phyloP scores from a whole-genome alignment of 2,329 filamentous ascomycete species.

The Huntiella abstrusa region DNA sequence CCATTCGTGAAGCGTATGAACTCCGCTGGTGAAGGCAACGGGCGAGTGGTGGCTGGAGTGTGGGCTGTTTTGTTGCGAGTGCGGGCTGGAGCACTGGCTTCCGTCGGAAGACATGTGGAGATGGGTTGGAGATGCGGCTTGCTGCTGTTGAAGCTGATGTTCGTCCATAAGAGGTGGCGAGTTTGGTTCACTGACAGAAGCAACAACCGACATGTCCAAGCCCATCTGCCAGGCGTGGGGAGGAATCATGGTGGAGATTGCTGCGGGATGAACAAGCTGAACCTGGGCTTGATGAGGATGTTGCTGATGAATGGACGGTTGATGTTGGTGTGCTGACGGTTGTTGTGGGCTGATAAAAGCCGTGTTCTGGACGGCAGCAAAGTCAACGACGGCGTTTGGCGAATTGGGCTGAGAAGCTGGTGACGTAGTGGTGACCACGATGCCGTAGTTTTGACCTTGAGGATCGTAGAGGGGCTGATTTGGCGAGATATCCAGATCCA shows the following conservation, averaged over 20 bases:
- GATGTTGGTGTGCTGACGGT: not conserved
- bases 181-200: slow-evolving; percentile 26
- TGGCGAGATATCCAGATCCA: slow-evolving; percentile 4
- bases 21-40: slow-evolving; percentile 22
- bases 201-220: slow-evolving; percentile 30
- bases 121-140: slow-evolving; percentile 16
- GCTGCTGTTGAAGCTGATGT: slow-evolving; percentile 19
- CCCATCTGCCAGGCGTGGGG: slow-evolving; percentile 30
- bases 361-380: slow-evolving; percentile 10
- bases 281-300: slow-evolving; percentile 8
- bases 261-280: slow-evolving; percentile 7
- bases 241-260: slow-evolving; percentile 16
- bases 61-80: slow-evolving; percentile 27
- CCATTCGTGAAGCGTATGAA: slow-evolving; percentile 36
- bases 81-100: slow-evolving; percentile 31
- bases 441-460: slow-evolving; percentile 16
- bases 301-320: slow-evolving; percentile 16
- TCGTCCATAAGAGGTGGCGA: slow-evolving; percentile 28
- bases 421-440: slow-evolving; percentile 3
- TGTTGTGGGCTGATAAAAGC: slow-evolving; percentile 2
- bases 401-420: slow-evolving; percentile 4
- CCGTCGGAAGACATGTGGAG: slow-evolving; percentile 14
- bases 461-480: slow-evolving; percentile 10
- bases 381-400: slow-evolving; percentile 15
- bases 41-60: slow-evolving; percentile 29